phyloP scores from a whole-genome alignment of 225 moss, liverwort and hornwort genomes.

The Thuidium tamariscinum region DNA sequence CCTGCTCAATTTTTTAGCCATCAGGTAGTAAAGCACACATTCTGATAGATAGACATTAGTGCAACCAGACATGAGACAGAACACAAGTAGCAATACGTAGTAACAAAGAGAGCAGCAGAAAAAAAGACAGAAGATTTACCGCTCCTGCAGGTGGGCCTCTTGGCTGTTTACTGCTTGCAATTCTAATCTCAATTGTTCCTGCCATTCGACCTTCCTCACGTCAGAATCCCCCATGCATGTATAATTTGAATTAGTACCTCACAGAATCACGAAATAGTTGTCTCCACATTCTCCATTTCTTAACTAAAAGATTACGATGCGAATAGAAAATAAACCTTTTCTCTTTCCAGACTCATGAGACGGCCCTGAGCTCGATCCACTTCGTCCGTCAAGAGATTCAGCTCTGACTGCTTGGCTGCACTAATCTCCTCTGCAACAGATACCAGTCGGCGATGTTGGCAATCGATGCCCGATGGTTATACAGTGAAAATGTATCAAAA shows the following conservation, averaged over 20 bases:
- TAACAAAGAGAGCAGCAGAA: background rate
- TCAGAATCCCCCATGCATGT: background rate
- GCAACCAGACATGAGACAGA: background rate
- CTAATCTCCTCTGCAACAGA: conserved; percentile 87
- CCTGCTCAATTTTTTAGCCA: background rate
- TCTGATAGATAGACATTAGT: background rate
- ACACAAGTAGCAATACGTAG: background rate
- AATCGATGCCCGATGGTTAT: background rate
- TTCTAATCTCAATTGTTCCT: conserved; percentile 90
- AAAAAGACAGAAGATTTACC: conserved; percentile 24
- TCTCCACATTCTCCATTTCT: background rate
- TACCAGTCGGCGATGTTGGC: background rate
- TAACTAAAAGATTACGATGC: background rate
- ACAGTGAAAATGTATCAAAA: background rate
- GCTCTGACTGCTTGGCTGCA: conserved; percentile 89
- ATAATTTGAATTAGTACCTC: background rate
- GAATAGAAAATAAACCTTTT: conserved; percentile 50
- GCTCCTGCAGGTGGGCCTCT: conserved; percentile 69
- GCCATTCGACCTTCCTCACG: conserved; percentile 2
- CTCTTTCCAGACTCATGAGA: conserved; percentile 83
- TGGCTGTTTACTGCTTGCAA: conserved; percentile 75
- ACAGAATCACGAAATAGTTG: background rate
- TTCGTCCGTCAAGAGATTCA: conserved; percentile 91
- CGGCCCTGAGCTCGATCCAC: conserved; percentile 83
- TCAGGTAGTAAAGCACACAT: background rate